These are phyloP conservation scores for barley (Hordeum vulgare) DNA, from an alignment of 176 grass and related monocot genomes.

Conservation along the genomic window DNA sequence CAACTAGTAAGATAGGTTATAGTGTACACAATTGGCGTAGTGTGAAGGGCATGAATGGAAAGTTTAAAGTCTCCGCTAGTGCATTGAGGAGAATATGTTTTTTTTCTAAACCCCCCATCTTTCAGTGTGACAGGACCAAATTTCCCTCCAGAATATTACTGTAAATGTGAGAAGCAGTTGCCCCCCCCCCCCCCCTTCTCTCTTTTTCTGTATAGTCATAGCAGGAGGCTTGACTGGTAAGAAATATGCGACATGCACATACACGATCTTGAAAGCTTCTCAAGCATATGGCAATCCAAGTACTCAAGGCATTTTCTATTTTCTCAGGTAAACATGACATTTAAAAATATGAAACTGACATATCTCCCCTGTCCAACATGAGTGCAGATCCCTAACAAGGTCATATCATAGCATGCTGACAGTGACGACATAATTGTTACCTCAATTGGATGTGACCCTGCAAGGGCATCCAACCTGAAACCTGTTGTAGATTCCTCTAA, in stretches of 20 bases:
- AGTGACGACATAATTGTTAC: constrained; percentile 23
- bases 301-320: background rate
- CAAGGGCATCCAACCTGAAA: constrained; percentile 79
- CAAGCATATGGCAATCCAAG: background rate
- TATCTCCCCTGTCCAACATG: background rate
- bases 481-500: constrained; percentile 70
- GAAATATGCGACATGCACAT: background rate
- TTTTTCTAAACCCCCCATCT: background rate
- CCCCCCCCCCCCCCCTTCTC: background rate
- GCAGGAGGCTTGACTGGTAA: background rate
- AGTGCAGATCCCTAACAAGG: background rate
- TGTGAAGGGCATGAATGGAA: background rate
- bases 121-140: background rate
- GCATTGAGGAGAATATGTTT: background rate
- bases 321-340: background rate
- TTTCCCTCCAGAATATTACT: background rate
- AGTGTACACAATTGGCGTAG: constrained; percentile 1
- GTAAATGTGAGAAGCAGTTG: background rate
- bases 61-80: background rate
- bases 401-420: background rate
- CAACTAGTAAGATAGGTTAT: background rate
- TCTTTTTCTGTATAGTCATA: background rate
- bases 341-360: background rate
- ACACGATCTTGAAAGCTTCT: background rate
- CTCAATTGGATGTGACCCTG: constrained; percentile 96